Evolutionary conservation across 305 asterid species (phyloP), one percentile per base, ranked within the genome.

Genomic region (Fraxinus baroniana): DNA sequence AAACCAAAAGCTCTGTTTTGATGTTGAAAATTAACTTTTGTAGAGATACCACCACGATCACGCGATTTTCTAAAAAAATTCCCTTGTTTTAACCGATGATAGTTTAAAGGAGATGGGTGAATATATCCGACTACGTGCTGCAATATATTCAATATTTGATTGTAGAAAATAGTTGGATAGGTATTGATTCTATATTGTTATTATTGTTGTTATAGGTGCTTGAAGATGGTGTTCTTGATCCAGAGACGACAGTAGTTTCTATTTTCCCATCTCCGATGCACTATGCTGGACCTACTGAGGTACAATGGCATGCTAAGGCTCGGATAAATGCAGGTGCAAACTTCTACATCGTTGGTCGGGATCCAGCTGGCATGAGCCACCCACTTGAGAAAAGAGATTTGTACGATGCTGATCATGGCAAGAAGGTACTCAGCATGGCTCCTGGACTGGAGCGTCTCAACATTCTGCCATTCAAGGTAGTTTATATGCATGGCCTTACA

Each of bases 281-380:
- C 88, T 95, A 95, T 57, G 99, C 98, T 10, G 98, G 99, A 2
- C 99, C 99, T 0, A 95, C 98, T n/a, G 98, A 95, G 88, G 98
- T 95, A 13, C 98, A 95, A 66, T 94, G 99, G 99, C 99, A 95
- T 78, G 99, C 99, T 2, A 94, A 95, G 90, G 98, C 99, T 20
- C 88, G 98, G 82, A 92, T 95, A 13, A 95, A 95, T 46, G 99
- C 98, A 4, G 99, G 98, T 13, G 98, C 99, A 10, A 95, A 95
- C 83, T 95, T 95, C 82, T 95, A 95, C 80, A 94, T 95, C 20
- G 99, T 94, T 13, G 97, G 98, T 4, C 89, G 97, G 4, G 99
- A 95, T 83, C 99, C 97, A 26, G 99, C 99, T 74, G 99, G 98
- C 68, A 93, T 95, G 98, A 82, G 96, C 84, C 99, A 95, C 80